Percentiles rank a stretch among this genome's conserved stretches.
Conservation (phyloP, 2,329 filamentous ascomycete species). For the Aciculosporium take region DNA sequence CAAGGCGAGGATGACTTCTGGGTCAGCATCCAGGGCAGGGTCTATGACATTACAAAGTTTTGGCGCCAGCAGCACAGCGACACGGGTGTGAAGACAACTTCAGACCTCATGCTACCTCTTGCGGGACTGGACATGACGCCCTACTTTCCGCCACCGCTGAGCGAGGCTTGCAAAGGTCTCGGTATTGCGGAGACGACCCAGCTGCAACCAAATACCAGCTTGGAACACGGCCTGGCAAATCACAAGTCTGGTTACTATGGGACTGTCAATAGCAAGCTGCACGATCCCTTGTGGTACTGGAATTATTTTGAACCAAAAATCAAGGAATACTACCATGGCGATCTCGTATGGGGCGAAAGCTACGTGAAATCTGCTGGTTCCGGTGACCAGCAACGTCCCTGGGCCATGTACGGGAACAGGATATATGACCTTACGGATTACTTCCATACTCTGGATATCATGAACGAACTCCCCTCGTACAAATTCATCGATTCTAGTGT, state of each 20-base stretch:
- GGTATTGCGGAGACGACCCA: constrained; percentile 42
- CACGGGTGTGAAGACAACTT: constrained; percentile 42
- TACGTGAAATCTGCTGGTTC: constrained; percentile 51
- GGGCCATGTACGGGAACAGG: constrained; percentile 62
- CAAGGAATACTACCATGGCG: constrained; percentile 73
- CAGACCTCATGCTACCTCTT: constrained; percentile 57
- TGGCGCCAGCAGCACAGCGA: constrained; percentile 79
- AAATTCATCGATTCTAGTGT: constrained; percentile 59
- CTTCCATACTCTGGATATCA: constrained; percentile 55
- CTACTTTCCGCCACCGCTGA: constrained; percentile 76
- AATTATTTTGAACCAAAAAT: constrained; percentile 63
- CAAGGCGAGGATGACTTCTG: constrained; percentile 64
- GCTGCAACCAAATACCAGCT: constrained; percentile 52
- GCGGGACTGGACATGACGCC: constrained; percentile 64
- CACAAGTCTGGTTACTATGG: constrained; percentile 58
- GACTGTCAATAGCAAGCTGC: constrained; percentile 42
- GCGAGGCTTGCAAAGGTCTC: constrained; percentile 58
- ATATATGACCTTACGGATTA: constrained; percentile 91
- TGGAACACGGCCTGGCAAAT: constrained; percentile 36
- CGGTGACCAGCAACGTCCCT: constrained; percentile 48
- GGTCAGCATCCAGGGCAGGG: constrained; percentile 73
- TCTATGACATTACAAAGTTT: constrained; percentile 87
- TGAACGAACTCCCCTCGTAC: constrained; percentile 42
- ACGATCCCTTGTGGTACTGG: constrained; percentile 62
- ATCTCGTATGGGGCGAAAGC: constrained; percentile 56